phyloP scores from a whole-genome alignment of 1,284 basidiomycete species.

The Cutaneotrichosporon mucoides region DNA sequence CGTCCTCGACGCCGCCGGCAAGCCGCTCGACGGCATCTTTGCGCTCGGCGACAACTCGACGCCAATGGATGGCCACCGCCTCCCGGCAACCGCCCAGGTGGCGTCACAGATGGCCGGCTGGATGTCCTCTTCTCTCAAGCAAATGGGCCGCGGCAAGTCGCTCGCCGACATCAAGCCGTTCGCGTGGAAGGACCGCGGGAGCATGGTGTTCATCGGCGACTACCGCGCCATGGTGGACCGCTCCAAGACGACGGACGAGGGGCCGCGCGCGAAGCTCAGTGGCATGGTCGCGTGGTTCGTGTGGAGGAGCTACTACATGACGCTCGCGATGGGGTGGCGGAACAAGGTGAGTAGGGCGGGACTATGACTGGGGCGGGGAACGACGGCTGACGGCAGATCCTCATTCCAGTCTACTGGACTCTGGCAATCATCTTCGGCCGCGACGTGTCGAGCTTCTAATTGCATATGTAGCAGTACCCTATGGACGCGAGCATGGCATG shows the following conservation, averaged over 20 bases:
- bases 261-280: constrained; percentile 61
- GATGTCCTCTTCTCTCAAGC: constrained; percentile 64
- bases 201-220: constrained; percentile 73
- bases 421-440: constrained; percentile 66
- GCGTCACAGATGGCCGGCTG: constrained; percentile 77
- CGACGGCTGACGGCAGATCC: constrained; percentile 45
- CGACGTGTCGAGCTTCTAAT: constrained; percentile 69
- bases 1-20: constrained; percentile 57
- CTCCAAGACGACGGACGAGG: constrained; percentile 55
- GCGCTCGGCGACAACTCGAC: constrained; percentile 76
- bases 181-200: constrained; percentile 66
- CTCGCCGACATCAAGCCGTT: constrained; percentile 54
- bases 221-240: constrained; percentile 72
- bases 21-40: constrained; percentile 67
- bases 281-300: constrained; percentile 52
- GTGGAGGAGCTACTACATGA: constrained; percentile 51
- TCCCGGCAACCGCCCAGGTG: constrained; percentile 84
- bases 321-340: constrained; percentile 67
- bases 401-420: constrained; percentile 62
- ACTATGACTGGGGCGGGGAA: not conserved
- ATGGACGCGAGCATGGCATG: too few relatives aligned
- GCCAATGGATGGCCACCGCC: constrained; percentile 56
- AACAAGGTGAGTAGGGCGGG: constrained; percentile 53
- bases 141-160: constrained; percentile 53
- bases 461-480: too few relatives aligned